phyloP scores from a whole-genome alignment of 2,329 filamentous ascomycete species.

The Elsinoe perseae region DNA sequence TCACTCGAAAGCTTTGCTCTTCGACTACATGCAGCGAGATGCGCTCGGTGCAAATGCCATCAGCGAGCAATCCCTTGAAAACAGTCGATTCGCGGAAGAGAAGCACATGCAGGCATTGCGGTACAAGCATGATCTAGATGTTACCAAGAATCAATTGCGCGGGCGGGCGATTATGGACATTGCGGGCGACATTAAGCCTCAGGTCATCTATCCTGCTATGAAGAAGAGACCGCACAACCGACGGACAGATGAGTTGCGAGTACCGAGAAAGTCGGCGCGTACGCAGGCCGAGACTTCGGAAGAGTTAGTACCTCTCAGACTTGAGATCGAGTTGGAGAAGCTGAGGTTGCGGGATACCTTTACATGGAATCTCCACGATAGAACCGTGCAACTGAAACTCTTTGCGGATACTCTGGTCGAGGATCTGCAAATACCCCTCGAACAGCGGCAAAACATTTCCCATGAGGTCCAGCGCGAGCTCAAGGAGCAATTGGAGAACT shows the following conservation, averaged over 20 bases:
- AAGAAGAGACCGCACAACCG: constrained; percentile 70
- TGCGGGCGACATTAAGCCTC: constrained; percentile 49
- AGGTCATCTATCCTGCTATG: constrained; percentile 71
- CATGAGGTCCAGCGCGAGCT: constrained; percentile 75
- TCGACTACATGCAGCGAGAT: constrained; percentile 59
- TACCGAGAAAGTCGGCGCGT: constrained; percentile 70
- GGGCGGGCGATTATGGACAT: constrained; percentile 39
- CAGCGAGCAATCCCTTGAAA: constrained; percentile 38
- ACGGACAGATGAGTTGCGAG: constrained; percentile 63
- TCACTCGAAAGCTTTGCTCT: constrained; percentile 37
- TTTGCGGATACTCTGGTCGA: constrained; percentile 88
- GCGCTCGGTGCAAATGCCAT: constrained; percentile 51
- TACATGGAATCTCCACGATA: constrained; percentile 95
- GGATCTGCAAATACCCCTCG: constrained; percentile 68
- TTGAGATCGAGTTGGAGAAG: constrained; percentile 94
- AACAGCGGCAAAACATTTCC: constrained; percentile 57
- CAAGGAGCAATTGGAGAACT: constrained; percentile 83
- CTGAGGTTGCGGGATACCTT: constrained; percentile 94
- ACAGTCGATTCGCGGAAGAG: constrained; percentile 45
- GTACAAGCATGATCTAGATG: constrained; percentile 53
- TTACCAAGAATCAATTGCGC: constrained; percentile 53
- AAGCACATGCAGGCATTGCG: constrained; percentile 51
- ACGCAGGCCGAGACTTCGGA: constrained; percentile 85
- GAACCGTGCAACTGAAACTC: constrained; percentile 66
- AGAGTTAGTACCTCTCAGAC: constrained; percentile 79